Evolutionary conservation across 768 basidiomycete genomes (phyloP), one percentile per base, ranked within the genome.

Genomic region (Suillus weaverae): DNA sequence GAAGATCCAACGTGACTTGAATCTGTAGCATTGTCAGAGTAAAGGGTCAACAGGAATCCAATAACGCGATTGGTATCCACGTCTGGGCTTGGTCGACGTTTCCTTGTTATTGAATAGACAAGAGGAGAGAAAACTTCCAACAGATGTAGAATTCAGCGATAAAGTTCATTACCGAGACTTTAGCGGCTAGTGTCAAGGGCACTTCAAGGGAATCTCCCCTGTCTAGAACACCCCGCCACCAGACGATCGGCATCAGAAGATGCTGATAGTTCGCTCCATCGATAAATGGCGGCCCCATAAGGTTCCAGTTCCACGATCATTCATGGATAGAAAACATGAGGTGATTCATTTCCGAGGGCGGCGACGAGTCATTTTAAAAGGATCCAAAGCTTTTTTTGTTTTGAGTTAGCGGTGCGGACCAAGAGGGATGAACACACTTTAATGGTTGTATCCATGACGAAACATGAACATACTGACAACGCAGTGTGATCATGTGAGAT

Each of bases 291-390:
- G 44, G 60, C 66, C 53, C 53, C 53, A 67, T 73, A 61, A 48
- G 57, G 66, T 67, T 69, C 63, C 63, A 60, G 62, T 67, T 67
- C 69, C 73, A 76, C 71, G 70, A 69, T 71, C 68, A 62, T 54
- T 64, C 38, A 69, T 70, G 63, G 64, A 67, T 64, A 43, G 54
- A 6, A 64, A 71, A 76, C 74, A 77, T 74, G 74, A 76, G 73
- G 54, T 69, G 39, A 44, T 77, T 76, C 75, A 76, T 76, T 61
- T 76, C 75, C 75, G 75, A 76, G 71, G 70, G 62, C 63, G 68
- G 66, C 68, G 67, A 67, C 70, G 38, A 9, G 53, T 39, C 38
- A 36, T 35, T 59, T 56, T 5, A 38, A 38, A 39, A 61, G 57
- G 18, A 59, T 32, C 6, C 9, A 59, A 30, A 59, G 57, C 39